Conservation (phyloP, 768 basidiomycete genomes). For the Lentinula boryana region DNA sequence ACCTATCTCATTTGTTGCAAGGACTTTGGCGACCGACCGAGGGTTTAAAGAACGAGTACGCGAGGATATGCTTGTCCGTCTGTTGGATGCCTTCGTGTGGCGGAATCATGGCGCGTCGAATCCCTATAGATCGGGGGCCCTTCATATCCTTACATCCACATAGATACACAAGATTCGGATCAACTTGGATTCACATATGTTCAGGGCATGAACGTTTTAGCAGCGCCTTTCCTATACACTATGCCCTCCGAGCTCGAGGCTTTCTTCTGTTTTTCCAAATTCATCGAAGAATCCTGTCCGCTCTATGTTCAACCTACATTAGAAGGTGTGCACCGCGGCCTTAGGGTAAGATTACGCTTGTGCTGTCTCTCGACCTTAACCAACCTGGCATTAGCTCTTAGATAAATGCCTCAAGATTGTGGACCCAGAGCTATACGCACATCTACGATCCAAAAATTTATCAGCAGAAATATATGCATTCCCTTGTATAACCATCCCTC, state of each 20-base stretch:
- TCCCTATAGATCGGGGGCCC: not conserved
- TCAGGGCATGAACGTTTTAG: constrained; percentile 98
- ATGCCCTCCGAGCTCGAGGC: constrained; percentile 99
- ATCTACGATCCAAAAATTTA: constrained; percentile 85
- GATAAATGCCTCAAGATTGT: constrained; percentile 90
- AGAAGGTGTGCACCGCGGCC: constrained; percentile 90
- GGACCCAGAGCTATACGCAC: constrained; percentile 76
- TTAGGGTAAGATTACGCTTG: constrained; percentile 61
- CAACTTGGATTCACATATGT: constrained; percentile 91
- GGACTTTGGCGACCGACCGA: constrained; percentile 92
- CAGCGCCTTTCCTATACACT: constrained; percentile 95
- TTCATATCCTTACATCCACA: not conserved
- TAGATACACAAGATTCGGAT: constrained; percentile 74
- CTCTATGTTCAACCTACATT: constrained; percentile 96
- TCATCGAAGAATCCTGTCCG: constrained; percentile 93
- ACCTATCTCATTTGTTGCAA: constrained; percentile 17
- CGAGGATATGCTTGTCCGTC: constrained; percentile 92
- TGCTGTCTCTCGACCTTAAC: not conserved
- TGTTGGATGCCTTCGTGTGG: constrained; percentile 99
- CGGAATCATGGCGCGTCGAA: constrained; percentile 65
- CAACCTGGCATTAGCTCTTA: constrained; percentile 54
- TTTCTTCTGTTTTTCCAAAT: constrained; percentile 93
- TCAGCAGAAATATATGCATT: constrained; percentile 97
- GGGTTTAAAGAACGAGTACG: constrained; percentile 97
- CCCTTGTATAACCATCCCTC: constrained; percentile 52